Conservation (phyloP, 192 early-diverging fungal species). For the Spizellomyces punctatus region DNA sequence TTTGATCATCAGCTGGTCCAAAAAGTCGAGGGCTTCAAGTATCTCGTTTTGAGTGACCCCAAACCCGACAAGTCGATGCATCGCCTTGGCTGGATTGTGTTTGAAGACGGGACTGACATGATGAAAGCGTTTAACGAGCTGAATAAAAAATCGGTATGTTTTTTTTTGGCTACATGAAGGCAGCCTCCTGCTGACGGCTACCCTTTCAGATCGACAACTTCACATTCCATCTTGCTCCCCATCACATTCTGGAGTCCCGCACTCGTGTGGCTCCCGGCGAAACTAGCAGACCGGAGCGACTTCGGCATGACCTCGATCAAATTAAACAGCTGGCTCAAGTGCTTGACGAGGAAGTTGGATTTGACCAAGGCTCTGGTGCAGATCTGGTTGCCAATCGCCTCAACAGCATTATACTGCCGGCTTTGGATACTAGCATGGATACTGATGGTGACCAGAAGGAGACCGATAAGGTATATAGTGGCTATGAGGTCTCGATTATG, state of each 20-base stretch:
- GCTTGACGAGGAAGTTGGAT: slow-evolving; percentile 60
- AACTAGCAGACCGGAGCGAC: slow-evolving; percentile 64
- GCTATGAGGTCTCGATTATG: background rate
- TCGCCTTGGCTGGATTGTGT: slow-evolving; percentile 92
- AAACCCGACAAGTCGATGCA: slow-evolving; percentile 79
- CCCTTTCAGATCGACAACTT: slow-evolving; percentile 53
- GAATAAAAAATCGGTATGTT: slow-evolving; percentile 46
- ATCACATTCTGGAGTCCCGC: slow-evolving; percentile 44
- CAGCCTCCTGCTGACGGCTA: slow-evolving; percentile 48
- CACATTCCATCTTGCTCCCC: slow-evolving; percentile 55
- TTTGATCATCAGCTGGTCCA: background rate
- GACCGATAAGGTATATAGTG: background rate
- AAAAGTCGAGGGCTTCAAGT: slow-evolving; percentile 77
- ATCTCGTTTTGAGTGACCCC: slow-evolving; percentile 85
- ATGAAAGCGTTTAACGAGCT: slow-evolving; percentile 65
- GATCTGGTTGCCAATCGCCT: slow-evolving; percentile 37
- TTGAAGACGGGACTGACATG: slow-evolving; percentile 82
- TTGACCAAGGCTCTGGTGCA: slow-evolving; percentile 29
- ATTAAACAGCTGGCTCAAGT: slow-evolving; percentile 54
- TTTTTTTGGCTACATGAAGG: no score
- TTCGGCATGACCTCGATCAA: slow-evolving; percentile 75
- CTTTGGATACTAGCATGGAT: slow-evolving; percentile 1
- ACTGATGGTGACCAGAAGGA: slow-evolving; percentile 1
- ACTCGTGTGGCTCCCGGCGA: slow-evolving; percentile 73
- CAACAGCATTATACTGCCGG: slow-evolving; percentile 24